A percentile compares a stretch with the other conserved stretches of the same genome.
Conservation (phyloP, 306 rosid genomes). For the Quercus rubra region DNA sequence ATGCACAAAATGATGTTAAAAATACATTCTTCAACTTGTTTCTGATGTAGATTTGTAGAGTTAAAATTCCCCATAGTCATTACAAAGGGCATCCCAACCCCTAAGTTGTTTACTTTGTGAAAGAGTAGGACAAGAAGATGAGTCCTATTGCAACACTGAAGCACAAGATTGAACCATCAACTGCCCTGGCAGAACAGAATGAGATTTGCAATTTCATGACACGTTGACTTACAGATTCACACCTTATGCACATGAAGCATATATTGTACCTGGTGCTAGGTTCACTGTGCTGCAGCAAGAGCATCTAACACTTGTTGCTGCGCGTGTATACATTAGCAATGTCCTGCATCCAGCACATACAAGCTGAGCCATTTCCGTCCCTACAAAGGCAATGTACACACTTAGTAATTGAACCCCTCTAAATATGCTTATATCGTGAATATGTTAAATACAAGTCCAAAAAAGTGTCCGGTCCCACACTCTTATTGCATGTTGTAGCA, state of each 20-base stretch:
- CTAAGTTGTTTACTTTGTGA: neutral
- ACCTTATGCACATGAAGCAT: neutral
- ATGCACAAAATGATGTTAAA: neutral
- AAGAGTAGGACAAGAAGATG: neutral
- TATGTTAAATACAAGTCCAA: neutral
- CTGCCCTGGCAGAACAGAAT: slow-evolving; percentile 1
- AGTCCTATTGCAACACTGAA: slow-evolving; percentile 1
- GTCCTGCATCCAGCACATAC: slow-evolving; percentile 97
- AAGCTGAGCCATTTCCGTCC: slow-evolving; percentile 89
- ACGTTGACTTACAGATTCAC: slow-evolving; percentile 4
- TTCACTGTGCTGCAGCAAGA: slow-evolving; percentile 89
- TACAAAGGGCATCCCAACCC: neutral
- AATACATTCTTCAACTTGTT: neutral
- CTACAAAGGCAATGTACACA: slow-evolving; percentile 38
- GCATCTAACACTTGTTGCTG: slow-evolving; percentile 97
- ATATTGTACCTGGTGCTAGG: slow-evolving; percentile 73
- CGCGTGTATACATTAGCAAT: slow-evolving; percentile 81
- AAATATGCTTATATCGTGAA: neutral
- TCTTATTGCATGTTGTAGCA: neutral
- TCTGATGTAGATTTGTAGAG: too few relatives aligned
- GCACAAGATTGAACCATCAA: slow-evolving; percentile 7
- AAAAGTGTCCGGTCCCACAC: neutral
- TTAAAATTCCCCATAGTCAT: neutral
- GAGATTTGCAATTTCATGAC: slow-evolving; percentile 6
- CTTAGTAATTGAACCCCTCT: neutral